A percentile compares a stretch with the other conserved stretches of the same genome.
These are phyloP conservation scores for Isabelozyma pseudorhagii DNA, from an alignment of 805 yeast species.

Conservation along the genomic window DNA sequence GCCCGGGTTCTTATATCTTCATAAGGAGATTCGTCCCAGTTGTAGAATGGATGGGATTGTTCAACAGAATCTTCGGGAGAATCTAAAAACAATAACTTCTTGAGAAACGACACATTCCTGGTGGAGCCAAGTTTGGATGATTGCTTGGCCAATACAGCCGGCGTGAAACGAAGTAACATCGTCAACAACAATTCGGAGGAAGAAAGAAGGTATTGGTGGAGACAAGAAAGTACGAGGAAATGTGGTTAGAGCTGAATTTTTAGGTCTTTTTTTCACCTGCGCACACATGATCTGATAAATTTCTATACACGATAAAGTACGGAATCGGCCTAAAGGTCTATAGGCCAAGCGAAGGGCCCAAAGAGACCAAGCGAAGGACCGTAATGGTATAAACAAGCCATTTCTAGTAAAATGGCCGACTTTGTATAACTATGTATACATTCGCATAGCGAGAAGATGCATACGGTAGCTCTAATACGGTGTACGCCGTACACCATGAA, in stretches of 20 bases:
- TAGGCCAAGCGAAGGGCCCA: too few species aligned
- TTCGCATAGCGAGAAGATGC: too few species aligned
- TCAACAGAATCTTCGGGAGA: constrained; percentile 21
- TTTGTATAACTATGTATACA: too few species aligned
- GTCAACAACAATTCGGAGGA: background rate
- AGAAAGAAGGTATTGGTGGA: background rate
- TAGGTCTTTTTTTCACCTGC: background rate
- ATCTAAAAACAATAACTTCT: constrained; percentile 36
- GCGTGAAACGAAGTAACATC: background rate
- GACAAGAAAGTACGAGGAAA: background rate
- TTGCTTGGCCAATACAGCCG: background rate
- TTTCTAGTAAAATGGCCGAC: too few species aligned
- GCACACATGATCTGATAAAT: background rate
- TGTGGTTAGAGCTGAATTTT: background rate
- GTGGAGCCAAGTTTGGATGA: constrained; percentile 1
- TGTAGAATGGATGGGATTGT: constrained; percentile 39
- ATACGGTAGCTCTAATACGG: too few species aligned
- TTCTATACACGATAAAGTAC: too few species aligned
- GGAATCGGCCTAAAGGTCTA: too few species aligned
- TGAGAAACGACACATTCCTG: constrained; percentile 34
- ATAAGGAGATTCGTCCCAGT: constrained; percentile 91
- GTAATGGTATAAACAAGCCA: too few species aligned
- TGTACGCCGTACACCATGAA: too few species aligned
- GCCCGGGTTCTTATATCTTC: constrained; percentile 88
- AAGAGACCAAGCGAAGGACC: too few species aligned